Evolutionary conservation across 2,329 filamentous ascomycete genomes (phyloP), one percentile per base, ranked within the genome.

Genomic region (Xylariaceae sp.): DNA sequence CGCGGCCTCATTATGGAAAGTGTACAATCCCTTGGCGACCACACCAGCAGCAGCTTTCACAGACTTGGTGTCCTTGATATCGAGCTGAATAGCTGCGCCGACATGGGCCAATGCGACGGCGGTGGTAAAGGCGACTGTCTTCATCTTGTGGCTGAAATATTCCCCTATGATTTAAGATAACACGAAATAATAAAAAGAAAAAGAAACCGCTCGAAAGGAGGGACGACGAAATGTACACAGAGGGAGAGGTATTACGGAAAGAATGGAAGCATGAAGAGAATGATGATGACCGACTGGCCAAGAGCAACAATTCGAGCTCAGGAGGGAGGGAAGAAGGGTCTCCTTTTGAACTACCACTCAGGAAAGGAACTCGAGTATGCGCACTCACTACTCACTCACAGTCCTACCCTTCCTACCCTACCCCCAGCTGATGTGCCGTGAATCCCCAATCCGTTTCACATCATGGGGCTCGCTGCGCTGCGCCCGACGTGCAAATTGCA

Each of bases 21-120:
- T 53, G 53, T 68, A 72, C 8, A 73, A 56, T 3, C 67, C 68
- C 53, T 70, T 67, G 17, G 70, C 67, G 44, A 73, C 67, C 44
- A 64, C 53, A 9, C 64, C 58, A 5, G 71, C 71, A 13, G 64
- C 63, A 2, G 57, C 39, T 11, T 68, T 67, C 57, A 73, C 63
- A 2, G 71, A 72, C 10, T 61, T 55, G 13, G 56, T 51, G 51
- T 70, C 59, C 23, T 59, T 56, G 9, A 65, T 53, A 61, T 65
- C 56, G 58, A 73, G 65, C 17, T 67, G 55, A 18, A 71, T 37
- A 17, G 68, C 68, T 17, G 60, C 57, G 51, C 60, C 51, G 7
- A 55, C 56, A n/a, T 64, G 55, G 51, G 65, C 65, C 30, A 64
- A 44, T 7, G 64, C 58, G 13, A 64, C 18, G 6, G 58, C 58